Conservation (phyloP, 2,329 filamentous ascomycete genomes). For the Alternaria gaisen region DNA sequence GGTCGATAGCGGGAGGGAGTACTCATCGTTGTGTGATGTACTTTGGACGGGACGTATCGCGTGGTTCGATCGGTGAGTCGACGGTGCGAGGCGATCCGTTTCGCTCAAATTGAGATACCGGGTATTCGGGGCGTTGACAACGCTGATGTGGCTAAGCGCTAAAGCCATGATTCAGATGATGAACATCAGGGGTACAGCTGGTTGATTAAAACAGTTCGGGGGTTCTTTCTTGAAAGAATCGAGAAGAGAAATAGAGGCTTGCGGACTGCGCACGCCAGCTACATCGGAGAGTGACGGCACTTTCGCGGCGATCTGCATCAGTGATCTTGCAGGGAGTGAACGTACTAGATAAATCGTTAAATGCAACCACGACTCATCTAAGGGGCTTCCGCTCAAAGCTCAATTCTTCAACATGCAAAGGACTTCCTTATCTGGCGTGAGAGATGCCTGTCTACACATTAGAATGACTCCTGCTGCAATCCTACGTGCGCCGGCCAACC, state of each 20-base stretch:
- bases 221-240: background rate
- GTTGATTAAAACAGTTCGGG: background rate
- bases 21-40: background rate
- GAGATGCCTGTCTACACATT: background rate
- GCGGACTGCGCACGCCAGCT: background rate
- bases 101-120: background rate
- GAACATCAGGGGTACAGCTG: background rate
- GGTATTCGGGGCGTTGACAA: background rate
- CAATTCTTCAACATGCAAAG: background rate
- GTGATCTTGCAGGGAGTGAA: constrained; percentile 14
- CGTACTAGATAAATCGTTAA: constrained; percentile 1
- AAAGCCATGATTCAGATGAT: background rate
- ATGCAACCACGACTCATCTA: background rate
- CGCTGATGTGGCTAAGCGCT: background rate
- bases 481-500: background rate
- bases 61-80: background rate
- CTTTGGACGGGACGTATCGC: background rate
- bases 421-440: background rate
- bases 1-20: background rate
- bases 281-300: constrained; percentile 1
- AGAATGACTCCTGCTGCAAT: background rate
- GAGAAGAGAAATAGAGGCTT: background rate
- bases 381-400: background rate
- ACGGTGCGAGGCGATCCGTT: background rate
- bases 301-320: constrained; percentile 9